Evolutionary conservation across 163 green algal genomes (phyloP), one percentile per base, ranked within the genome.

Genomic region (Smithsoniella earleae): DNA sequence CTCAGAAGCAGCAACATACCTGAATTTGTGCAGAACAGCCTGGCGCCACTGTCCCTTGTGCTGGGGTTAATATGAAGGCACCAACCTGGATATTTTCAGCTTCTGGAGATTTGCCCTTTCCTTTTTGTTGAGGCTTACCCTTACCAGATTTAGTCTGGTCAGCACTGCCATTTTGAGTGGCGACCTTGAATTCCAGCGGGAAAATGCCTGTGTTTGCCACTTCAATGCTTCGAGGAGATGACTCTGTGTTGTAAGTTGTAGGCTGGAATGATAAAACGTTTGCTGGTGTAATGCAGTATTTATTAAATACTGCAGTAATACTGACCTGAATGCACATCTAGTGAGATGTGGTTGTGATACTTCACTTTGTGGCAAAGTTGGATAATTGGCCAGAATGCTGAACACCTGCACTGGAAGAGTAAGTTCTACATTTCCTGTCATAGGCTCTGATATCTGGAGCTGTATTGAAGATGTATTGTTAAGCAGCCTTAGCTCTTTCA

Each of bases 201-300:
- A 90, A 86, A 58, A 86, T 78, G 22, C 88, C 88, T 0, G 81
- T 74, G 77, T 92, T 94, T 49, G 76, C 55, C 20, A 94, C 77
- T 66, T 90, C 84, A 66, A 93, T 86, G 2, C 73, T 84, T 36
- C 83, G 82, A 2, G 88, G 87, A 25, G 85, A 81, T 58, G 83
- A 84, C 36, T 52, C 77, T 25, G 82, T 91, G 76, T 87, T 86
- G 80, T 88, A 92, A 3, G 86, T 82, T 33, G 78, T 30, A 13
- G 87, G 86, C 4, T 87, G 85, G 77, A 94, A 94, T 80, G 88
- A 84, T 72, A 94, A 81, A 52, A 85, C 87, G 31, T 83, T 77
- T 3, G 81, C 81, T 20, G 88, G 88, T 2, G 77, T 89, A 76
- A 91, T 75, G 31, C 72, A 66, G 69, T 88, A 91, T 77, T 89